Evolutionary conservation across 352 stramenopile genomes (phyloP).

Genomic region (Phytophthora nicotianae): DNA sequence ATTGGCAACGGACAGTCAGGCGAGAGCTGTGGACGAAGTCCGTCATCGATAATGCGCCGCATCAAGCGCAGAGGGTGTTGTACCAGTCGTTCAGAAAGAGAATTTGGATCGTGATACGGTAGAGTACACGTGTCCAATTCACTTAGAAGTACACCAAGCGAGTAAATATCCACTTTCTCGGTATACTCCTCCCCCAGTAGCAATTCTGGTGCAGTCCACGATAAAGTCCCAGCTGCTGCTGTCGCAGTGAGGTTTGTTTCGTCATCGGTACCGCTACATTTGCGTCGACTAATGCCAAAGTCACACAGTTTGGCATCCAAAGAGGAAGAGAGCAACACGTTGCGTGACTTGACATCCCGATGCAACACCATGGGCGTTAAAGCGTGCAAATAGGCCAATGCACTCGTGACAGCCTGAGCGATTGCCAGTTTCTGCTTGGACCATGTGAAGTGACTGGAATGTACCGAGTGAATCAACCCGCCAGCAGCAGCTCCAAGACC

Average conservation of each 20-base stretch:
- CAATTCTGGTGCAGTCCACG: constrained; percentile 69
- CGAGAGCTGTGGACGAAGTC: constrained; percentile 59
- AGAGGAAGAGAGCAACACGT: constrained; percentile 71
- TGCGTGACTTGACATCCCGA: constrained; percentile 89
- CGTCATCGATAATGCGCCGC: constrained; percentile 63
- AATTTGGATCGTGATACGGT: constrained; percentile 65
- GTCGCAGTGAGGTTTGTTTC: constrained; percentile 59
- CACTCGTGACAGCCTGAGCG: constrained; percentile 58
- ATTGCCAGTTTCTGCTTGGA: constrained; percentile 58
- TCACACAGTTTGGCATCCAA: constrained; percentile 63
- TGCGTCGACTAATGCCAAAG: constrained; percentile 62
- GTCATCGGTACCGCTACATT: constrained; percentile 42
- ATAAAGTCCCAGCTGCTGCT: constrained; percentile 58
- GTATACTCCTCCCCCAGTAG: constrained; percentile 70
- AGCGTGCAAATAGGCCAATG: constrained; percentile 82
- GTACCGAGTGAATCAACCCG: constrained; percentile 20
- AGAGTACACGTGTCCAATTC: constrained; percentile 78
- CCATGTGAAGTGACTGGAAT: constrained; percentile 53
- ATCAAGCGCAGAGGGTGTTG: constrained; percentile 64
- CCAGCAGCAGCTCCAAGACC: no score
- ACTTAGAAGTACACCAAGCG: constrained; percentile 69
- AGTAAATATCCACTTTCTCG: constrained; percentile 84
- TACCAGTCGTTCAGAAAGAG: constrained; percentile 44
- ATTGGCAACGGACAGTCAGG: constrained; percentile 61
- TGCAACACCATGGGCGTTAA: constrained; percentile 83